Evolutionary conservation across 2,329 filamentous ascomycete species (phyloP), one percentile per base, ranked within the genome.

Genomic region (Neophaeococcomyces aloes): DNA sequence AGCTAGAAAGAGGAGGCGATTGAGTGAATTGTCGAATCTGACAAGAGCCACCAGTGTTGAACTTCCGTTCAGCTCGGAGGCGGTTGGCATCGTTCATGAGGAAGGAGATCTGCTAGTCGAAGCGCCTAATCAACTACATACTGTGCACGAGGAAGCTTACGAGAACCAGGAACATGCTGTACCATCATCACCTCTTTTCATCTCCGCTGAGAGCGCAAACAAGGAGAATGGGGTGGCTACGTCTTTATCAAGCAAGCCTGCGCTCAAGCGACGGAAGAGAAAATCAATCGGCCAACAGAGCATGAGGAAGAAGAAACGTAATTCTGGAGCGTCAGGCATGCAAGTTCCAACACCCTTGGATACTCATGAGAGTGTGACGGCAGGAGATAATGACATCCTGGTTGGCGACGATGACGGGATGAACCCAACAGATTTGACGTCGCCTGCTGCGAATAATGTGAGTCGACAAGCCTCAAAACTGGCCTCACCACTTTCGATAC

Each of bases 261-360:
- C 19, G 8, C 15, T 25, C 10, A 43, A 29, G 15, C 35, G 21
- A 18, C 40, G 40, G 13, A 43, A 43, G 25, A 27, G 40, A 23
- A 35, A 36, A 15, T 43, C 40, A 2, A 43, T 43, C 25, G 40
- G 31, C 10, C 40, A 43, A 33, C 40, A 43, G 14, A 36, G 19
- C 14, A 11, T 32, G 23, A 27, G 23, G 17, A 43, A 54, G 11
- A 67, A 64, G 63, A 65, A 56, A 50, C 65, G 65, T 61, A 60
- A 61, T 53, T 63, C 65, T 43, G 62, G 14, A 13, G 21, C 21
- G 5, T 11, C 14, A 4, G 21, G 15, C n/a, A 8, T 13, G 14
- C 23, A 8, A 11, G 7, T 36, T 18, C 38, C 33, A 29, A 37
- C 42, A 3, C 27, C 19, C 14, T 15, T 35, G 7, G 34, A 38